Percentiles rank a stretch among this genome's conserved stretches.
Conservation (phyloP, 345 rosid species). For the Citrus sp. region DNA sequence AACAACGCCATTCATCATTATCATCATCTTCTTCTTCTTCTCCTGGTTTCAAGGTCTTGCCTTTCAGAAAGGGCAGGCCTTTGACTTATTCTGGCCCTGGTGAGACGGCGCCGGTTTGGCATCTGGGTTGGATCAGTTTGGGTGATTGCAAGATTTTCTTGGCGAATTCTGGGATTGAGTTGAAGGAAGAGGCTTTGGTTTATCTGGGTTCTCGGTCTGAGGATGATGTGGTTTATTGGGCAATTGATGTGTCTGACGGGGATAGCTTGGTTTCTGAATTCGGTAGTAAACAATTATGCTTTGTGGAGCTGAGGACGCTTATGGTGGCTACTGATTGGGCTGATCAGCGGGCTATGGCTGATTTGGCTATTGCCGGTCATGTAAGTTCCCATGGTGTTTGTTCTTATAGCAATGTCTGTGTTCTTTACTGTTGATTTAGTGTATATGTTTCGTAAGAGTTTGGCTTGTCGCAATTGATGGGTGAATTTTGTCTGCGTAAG, state of each 20-base stretch:
- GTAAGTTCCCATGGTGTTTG: slow-evolving; percentile 39
- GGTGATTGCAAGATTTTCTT: slow-evolving; percentile 51
- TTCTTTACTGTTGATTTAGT: not conserved
- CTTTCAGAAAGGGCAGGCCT: slow-evolving; percentile 81
- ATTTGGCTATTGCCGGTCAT: slow-evolving; percentile 93
- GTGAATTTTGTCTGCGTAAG: not conserved
- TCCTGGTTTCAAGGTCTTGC: slow-evolving; percentile 70
- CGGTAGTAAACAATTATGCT: slow-evolving; percentile 44
- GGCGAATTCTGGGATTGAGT: slow-evolving; percentile 41
- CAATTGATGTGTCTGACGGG: slow-evolving; percentile 59
- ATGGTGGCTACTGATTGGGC: slow-evolving; percentile 98
- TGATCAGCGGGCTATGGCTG: slow-evolving; percentile 65
- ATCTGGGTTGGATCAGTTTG: slow-evolving; percentile 73
- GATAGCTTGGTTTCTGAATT: slow-evolving; percentile 39
- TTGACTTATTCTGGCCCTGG: slow-evolving; percentile 49
- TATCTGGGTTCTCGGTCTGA: slow-evolving; percentile 71
- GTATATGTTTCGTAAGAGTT: not conserved
- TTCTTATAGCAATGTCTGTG: not conserved
- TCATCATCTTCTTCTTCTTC: slow-evolving; percentile 12
- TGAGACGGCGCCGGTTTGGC: slow-evolving; percentile 57
- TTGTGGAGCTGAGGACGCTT: slow-evolving; percentile 82
- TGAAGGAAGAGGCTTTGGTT: slow-evolving; percentile 54
- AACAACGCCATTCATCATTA: not conserved
- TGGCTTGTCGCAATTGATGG: not conserved
- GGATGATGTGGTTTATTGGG: slow-evolving; percentile 75